Evolutionary conservation across 2,329 filamentous ascomycete species (phyloP).

Genomic region (Ilyonectria robusta): DNA sequence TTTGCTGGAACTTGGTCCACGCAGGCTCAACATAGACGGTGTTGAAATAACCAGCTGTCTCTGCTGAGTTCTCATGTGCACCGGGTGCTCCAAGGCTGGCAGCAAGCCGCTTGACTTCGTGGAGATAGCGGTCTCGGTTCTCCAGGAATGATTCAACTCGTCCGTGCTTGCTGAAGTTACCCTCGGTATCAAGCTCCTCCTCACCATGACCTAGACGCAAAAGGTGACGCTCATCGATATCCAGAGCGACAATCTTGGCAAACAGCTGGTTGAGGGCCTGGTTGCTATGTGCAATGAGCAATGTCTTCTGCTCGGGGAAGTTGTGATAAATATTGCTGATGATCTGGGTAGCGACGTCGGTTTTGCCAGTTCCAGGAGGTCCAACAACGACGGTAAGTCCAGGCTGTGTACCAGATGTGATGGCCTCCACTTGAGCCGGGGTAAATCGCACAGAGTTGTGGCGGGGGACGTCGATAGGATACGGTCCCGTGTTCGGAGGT

Average conservation of each 20-base stretch:
- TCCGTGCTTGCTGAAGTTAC: slow-evolving; percentile 93
- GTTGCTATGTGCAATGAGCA: slow-evolving; percentile 96
- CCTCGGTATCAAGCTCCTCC: slow-evolving; percentile 89
- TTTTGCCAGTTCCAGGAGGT: slow-evolving; percentile 97
- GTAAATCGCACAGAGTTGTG: slow-evolving; percentile 91
- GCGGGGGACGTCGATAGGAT: slow-evolving; percentile 86
- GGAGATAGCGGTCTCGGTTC: slow-evolving; percentile 82
- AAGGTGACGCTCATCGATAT: slow-evolving; percentile 95
- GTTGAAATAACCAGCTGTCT: slow-evolving; percentile 98
- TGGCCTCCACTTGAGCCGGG: slow-evolving; percentile 90
- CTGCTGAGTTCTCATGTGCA: slow-evolving; percentile 95
- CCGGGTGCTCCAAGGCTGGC: slow-evolving; percentile 88
- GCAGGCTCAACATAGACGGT: slow-evolving; percentile 89
- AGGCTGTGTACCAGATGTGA: slow-evolving; percentile 93
- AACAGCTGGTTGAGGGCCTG: slow-evolving; percentile 98
- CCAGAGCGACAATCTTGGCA: slow-evolving; percentile 95
- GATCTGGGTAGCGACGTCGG: slow-evolving; percentile 98
- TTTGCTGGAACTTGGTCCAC: slow-evolving; percentile 85
- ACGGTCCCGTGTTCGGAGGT: slow-evolving; percentile 89
- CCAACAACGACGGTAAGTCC: slow-evolving; percentile 95
- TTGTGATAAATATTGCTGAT: slow-evolving; percentile 99
- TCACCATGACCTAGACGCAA: slow-evolving; percentile 94
- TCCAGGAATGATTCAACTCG: slow-evolving; percentile 96
- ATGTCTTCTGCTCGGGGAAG: slow-evolving; percentile 91
- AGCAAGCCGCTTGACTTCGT: slow-evolving; percentile 89